Evolutionary conservation across 2,329 filamentous ascomycete genomes (phyloP), one percentile per base, ranked within the genome.

Genomic region (Sclerotinia sclerotiorum): DNA sequence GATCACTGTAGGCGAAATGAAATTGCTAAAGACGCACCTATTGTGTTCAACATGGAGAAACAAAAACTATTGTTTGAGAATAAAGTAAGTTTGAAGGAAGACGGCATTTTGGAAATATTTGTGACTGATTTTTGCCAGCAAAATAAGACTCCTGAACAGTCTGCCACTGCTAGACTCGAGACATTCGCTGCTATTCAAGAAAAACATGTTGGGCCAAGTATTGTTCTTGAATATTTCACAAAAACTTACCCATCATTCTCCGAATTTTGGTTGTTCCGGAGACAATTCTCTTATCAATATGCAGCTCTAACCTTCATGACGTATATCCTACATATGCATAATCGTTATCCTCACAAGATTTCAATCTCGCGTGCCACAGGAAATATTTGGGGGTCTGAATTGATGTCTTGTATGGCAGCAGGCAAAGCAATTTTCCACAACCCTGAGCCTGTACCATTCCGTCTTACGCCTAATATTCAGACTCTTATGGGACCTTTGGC

Each of bases 201-300:
- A 78, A 94, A 94, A 78, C 96, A 90, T 86, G 94, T 97, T 68
- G 91, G 93, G 7, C 89, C 89, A 69, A 93, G 88, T 3, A 83
- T 98, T 69, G 89, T 90, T 29, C 85, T 97, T 66, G 88, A 97
- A 73, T 97, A 94, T 82, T 97, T 97, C 86, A 91, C 94, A 77
- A 84, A 86, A 73, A 91, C 89, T 6, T 98, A 95, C 81, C 91
- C 93, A 42, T 90, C 92, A 71, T 99, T 92, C 79, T 88, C 91
- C 57, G 94, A 97, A 76, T 97, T 98, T 84, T 99, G 94, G 93
- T 87, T 99, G 69, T 99, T 99, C 92, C 91, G 95, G 69, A 90
- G 94, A 69, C 94, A 97, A 73, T 97, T 99, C 81, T 91, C 93
- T 29, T 97, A 98, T 82, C 95, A 99, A 80, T 89, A 97, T 70